Evolutionary conservation across 2,329 filamentous ascomycete genomes (phyloP).

Genomic region (Arthrobotrys iridis): DNA sequence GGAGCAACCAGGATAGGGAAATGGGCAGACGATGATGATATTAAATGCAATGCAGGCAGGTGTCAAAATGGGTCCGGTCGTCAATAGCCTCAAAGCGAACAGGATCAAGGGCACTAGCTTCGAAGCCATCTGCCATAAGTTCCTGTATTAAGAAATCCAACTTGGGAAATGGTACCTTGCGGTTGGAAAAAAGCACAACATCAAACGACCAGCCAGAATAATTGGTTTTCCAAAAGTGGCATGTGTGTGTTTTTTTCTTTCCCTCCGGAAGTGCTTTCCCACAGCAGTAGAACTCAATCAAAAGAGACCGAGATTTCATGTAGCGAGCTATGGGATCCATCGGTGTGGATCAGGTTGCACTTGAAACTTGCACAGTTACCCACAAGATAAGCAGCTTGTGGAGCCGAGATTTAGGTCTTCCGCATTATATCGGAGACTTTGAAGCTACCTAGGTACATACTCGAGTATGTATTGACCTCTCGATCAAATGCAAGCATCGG

Average conservation of each 20-base stretch:
- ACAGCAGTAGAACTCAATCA: background rate
- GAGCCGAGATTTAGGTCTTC: slow-evolving; percentile 17
- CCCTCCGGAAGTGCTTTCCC: background rate
- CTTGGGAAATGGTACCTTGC: slow-evolving; percentile 30
- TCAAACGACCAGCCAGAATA: background rate
- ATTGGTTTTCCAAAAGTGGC: slow-evolving; percentile 15
- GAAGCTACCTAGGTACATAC: slow-evolving; percentile 2
- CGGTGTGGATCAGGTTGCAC: slow-evolving; percentile 12
- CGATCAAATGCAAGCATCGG: slow-evolving; percentile 15
- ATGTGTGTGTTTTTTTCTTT: background rate
- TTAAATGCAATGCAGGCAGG: slow-evolving; percentile 28
- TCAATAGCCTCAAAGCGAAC: slow-evolving; percentile 17
- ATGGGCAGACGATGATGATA: slow-evolving; percentile 11
- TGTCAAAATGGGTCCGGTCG: slow-evolving; percentile 33
- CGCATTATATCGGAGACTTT: slow-evolving; percentile 19
- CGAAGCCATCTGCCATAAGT: slow-evolving; percentile 44
- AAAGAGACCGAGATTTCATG: slow-evolving; percentile 16
- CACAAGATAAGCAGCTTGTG: slow-evolving; percentile 26
- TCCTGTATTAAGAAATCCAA: slow-evolving; percentile 36
- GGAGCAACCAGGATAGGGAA: slow-evolving; percentile 26
- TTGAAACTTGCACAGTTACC: slow-evolving; percentile 40
- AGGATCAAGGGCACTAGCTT: background rate
- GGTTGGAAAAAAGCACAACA: slow-evolving; percentile 25
- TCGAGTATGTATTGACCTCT: background rate
- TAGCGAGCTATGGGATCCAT: background rate